Base-by-base conservation (phyloP, 805 yeast species). In the Candida rishiriensis region DNA sequence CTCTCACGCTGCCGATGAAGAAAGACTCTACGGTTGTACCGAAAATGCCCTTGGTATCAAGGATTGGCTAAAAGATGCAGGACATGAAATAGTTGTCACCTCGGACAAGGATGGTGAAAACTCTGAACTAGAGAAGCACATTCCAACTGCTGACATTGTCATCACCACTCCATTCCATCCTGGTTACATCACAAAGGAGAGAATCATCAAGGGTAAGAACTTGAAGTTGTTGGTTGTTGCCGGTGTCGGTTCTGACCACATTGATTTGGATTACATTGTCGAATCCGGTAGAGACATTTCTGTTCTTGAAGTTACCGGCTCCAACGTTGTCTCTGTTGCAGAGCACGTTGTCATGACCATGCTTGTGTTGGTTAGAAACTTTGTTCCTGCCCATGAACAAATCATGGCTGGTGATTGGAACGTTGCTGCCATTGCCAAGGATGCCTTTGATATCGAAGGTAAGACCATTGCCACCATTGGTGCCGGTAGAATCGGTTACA, bases 131-230 rank as follows among this genome's bases (percentile, higher is more conserved):
- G 93, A 85, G 63, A 69, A 74, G 57, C 72, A 83, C 51, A 74
- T 85, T 59, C 76, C 71, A 39, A 88, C 81, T 48, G 86, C 90
- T 5, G 93, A 85, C 54, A 72, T 85, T 41, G 76, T 85, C 57
- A 85, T 86, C 64, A 79, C 90, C 34, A 85, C 91, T 11, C 93
- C 95, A 3, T 85, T 86, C 75, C 87, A 76, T 65, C 93, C 95
- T 4, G 91, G 82, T 32, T 85, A 85, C 64, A 72, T 85, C 61
- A 76, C 83, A 43, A 71, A 72, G 47, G 83, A 80, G 54, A 74
- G 91, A 56, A 73, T 85, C 50, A 79, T 69, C 40, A 75, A 76
- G 58, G 90, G 91, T 30, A 80, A 81, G 61, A 83, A 82, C 42
- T 73, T 85, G 65, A 84, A 83, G 69, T 59, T 83, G 41, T 70